Base-by-base conservation (phyloP, 805 yeast species). In the Candida hungchunana region DNA sequence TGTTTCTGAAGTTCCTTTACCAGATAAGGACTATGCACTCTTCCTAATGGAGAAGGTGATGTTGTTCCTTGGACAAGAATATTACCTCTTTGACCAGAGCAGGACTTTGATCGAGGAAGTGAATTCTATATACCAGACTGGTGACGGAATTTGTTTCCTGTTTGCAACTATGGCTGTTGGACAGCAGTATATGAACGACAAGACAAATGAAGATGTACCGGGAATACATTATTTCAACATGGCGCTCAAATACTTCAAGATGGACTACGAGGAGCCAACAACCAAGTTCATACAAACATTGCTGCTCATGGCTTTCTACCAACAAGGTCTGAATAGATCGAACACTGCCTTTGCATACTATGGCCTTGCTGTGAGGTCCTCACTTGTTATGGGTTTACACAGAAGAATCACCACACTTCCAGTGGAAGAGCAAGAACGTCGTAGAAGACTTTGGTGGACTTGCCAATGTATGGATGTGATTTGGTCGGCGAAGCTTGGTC, bases 381-480 rank as follows among this genome's bases (percentile, higher is more conserved):
- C 61, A 0, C 40, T 63, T 15, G 46, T 57, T 5, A 38, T 59
- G 24, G 63, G 63, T 3, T 44, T 59, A 17, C 67, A 63, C 45
- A 45, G 56, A 26, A 55, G 53, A 22, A 37, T 43, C 9, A 39
- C 42, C 10, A 40, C 44, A 10, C 30, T 50, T 11, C 40, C 50
- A 11, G 11, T 36, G 5, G 43, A 39, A 18, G 61, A 59, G 29
- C 44, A 47, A 15, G 60, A 63, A 19, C 55, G 56, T 32, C 46
- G 64, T 17, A 55, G 62, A 39, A 51, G 63, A 31, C 47, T 62
- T 4, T 64, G 67, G 67, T 64, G 69, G 69, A 60, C 69, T 9
- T 57, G 59, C 15, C 62, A 56, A 41, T 51, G 59, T 6, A 49
- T 63, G 46, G 65, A 62, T 32, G 55, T 59, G 15, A 51, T 59